Evolutionary conservation across 2,329 filamentous ascomycete genomes (phyloP).

Genomic region (Paecilomyces sp.): DNA sequence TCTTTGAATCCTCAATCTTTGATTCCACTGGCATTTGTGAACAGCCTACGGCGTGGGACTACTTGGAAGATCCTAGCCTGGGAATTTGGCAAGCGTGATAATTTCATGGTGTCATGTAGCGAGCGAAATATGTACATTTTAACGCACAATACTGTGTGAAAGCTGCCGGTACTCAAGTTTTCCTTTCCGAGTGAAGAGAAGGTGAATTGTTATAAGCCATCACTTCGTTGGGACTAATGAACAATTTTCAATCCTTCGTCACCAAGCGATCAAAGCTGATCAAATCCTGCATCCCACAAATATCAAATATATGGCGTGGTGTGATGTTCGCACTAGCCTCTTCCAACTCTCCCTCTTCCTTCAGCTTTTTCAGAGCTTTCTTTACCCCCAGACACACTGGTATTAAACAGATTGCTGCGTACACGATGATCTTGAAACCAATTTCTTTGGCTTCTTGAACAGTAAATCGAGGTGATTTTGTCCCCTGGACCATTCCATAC

Average conservation of each 20-base stretch:
- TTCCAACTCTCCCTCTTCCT: constrained; percentile 15
- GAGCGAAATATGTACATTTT: not conserved
- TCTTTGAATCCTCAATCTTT: not conserved
- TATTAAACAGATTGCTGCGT: constrained; percentile 19
- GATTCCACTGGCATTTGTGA: not conserved
- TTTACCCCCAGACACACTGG: constrained; percentile 17
- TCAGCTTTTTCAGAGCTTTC: constrained; percentile 15
- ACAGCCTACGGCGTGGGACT: not conserved
- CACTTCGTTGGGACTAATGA: not conserved
- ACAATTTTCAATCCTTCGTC: not conserved
- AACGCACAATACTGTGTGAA: not conserved
- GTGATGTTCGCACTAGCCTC: constrained; percentile 2
- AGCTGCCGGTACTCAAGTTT: not conserved
- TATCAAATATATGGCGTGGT: constrained; percentile 21
- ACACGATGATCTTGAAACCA: constrained; percentile 28
- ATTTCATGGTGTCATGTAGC: not conserved
- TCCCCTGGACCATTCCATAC: constrained; percentile 28
- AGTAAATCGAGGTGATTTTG: constrained; percentile 20
- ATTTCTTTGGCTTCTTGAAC: constrained; percentile 21
- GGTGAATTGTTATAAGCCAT: not conserved
- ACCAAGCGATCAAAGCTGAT: constrained; percentile 17
- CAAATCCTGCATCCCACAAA: constrained; percentile 21
- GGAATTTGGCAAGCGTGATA: not conserved
- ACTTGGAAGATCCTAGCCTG: not conserved
- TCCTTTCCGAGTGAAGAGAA: not conserved